Conservation (phyloP, 2,329 filamentous ascomycete species). For the Zymoseptoria pseudotritici region DNA sequence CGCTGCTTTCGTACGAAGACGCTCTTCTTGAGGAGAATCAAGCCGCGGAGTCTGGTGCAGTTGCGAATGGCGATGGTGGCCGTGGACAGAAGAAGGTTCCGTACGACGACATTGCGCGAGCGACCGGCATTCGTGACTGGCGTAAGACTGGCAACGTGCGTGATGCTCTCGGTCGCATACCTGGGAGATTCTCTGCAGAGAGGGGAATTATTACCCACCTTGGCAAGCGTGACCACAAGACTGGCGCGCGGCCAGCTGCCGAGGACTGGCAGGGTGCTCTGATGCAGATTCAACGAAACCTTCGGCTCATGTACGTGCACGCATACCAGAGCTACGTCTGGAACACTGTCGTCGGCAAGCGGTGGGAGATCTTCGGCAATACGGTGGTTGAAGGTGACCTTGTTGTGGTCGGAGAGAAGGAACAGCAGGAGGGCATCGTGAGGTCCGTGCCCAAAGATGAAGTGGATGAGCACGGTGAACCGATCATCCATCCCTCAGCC, state of each 20-base stretch:
- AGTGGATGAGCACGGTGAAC: constrained; percentile 56
- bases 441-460: constrained; percentile 30
- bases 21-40: constrained; percentile 52
- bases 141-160: constrained; percentile 41
- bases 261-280: constrained; percentile 77
- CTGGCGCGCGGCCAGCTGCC: constrained; percentile 41
- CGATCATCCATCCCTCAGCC: constrained; percentile 53
- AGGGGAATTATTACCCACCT: constrained; percentile 71
- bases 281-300: constrained; percentile 67
- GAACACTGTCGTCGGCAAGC: constrained; percentile 76
- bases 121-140: constrained; percentile 71
- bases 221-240: constrained; percentile 36
- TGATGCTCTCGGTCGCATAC: constrained; percentile 61
- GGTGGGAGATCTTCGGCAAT: constrained; percentile 68
- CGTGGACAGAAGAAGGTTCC: constrained; percentile 41
- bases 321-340: constrained; percentile 93
- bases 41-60: constrained; percentile 22
- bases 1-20: constrained; percentile 66
- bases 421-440: constrained; percentile 36
- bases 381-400: constrained; percentile 79
- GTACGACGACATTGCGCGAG: constrained; percentile 70
- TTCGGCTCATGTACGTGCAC: constrained; percentile 92
- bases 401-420: constrained; percentile 58
- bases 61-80: constrained; percentile 2
- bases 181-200: constrained; percentile 76